Evolutionary conservation across 768 basidiomycete species (phyloP), one percentile per base, ranked within the genome.

Genomic region (Hortiboletus flavorubellus): DNA sequence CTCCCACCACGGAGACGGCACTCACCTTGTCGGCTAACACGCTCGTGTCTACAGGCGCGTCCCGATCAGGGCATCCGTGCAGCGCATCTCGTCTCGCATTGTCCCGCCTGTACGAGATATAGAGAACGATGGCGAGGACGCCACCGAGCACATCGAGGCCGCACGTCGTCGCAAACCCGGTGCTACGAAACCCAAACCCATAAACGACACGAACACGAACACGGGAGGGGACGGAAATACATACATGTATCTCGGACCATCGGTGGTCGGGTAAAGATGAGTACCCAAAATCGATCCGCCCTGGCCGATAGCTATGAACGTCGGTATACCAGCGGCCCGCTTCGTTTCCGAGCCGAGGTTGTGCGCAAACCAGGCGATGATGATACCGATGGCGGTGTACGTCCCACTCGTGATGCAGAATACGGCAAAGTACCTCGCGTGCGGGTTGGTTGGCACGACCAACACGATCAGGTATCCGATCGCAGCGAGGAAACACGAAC

Each of bases 221-320:
- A 15, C 16, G 2, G 23, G 12, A 18, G n/a, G 39, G 15, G 8
- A 26, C 16, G 23, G 12, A 34, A 34, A 12, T 8, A 58, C 83
- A 59, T 47, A 89, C 87, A 80, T 80, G 59, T 89, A 91, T 38
- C 71, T 71, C 1, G 89, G 89, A 0, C 82, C 81, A 38, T 89
- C 82, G 0, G 77, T 75, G 15, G 77, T 72, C 0, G 87, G 89
- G 68, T 82, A 90, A 12, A 91, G 72, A 55, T 89, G 86, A 0
- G 87, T 79, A n/a, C 87, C 88, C n/a, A 88, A 75, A 45, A 89
- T 71, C 56, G 87, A 87, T 12, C 87, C 89, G 48, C 86, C 83
- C 64, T 91, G 89, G 0, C 89, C 89, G 37, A 91, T 88, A 11
- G 86, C 80, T 83, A 89, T 89, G 65, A 89, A 89, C 71, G 87